Evolutionary conservation across 352 stramenopile species (phyloP).

Genomic region (Globisporangium paroecandrum): DNA sequence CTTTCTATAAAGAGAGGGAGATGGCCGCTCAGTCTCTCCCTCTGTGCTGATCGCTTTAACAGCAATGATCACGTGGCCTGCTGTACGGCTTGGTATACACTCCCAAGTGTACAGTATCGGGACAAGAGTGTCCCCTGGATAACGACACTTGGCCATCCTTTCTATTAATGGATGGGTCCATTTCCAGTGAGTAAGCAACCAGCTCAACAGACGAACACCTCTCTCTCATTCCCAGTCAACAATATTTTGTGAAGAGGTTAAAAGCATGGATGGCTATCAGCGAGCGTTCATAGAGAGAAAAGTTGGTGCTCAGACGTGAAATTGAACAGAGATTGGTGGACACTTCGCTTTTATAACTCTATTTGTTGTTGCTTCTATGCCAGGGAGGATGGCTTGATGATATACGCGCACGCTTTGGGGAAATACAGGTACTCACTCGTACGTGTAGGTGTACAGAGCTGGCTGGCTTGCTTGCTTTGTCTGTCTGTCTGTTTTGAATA

Average conservation of each 20-base stretch:
- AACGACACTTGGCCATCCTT: not conserved
- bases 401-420: too few relatives aligned
- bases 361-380: not conserved
- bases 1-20: not conserved
- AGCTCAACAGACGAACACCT: not conserved
- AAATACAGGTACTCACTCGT: too few relatives aligned
- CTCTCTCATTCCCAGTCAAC: not conserved
- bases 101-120: not conserved
- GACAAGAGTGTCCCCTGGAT: not conserved
- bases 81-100: not conserved
- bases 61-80: not conserved
- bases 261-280: not conserved
- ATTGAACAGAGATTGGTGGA: not conserved
- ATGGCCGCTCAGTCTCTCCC: not conserved
- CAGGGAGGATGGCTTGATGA: too few relatives aligned
- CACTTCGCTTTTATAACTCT: not conserved
- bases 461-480: not conserved
- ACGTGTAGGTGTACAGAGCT: not conserved
- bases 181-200: not conserved
- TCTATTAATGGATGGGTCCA: not conserved
- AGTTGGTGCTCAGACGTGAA: not conserved
- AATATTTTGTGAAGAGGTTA: not conserved
- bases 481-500: not conserved
- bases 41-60: not conserved
- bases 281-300: too few relatives aligned